These are phyloP conservation scores for Trichocladium uniseriatum DNA, from an alignment of 495 filamentous ascomycete species.

Conservation along the genomic window DNA sequence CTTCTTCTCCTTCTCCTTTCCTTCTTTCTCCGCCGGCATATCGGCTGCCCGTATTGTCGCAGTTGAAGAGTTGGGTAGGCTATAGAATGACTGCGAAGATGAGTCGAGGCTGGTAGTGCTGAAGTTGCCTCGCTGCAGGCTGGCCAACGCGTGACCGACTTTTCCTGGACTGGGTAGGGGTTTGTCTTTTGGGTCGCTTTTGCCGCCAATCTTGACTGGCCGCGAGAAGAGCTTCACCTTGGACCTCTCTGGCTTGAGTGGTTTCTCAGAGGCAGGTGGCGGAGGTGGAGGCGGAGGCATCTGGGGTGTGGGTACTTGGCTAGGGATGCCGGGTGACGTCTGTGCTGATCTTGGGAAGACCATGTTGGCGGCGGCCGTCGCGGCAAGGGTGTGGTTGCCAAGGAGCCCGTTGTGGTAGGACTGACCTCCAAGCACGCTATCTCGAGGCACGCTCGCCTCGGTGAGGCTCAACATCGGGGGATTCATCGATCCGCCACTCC, in stretches of 20 bases:
- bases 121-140: conserved; percentile 57
- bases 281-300: conserved; percentile 17
- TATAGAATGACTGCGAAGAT: conserved; percentile 66
- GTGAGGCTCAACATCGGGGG: conserved; percentile 49
- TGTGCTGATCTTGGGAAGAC: conserved; percentile 64
- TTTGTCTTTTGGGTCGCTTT: conserved; percentile 60
- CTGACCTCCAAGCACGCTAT: conserved; percentile 43
- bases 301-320: conserved; percentile 20
- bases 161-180: conserved; percentile 76
- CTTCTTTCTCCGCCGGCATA: conserved; percentile 16
- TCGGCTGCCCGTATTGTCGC: conserved; percentile 58
- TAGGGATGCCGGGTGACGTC: conserved; percentile 39
- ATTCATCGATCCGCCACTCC: conserved; percentile 40
- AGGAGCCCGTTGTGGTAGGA: conserved; percentile 57
- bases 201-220: conserved; percentile 71
- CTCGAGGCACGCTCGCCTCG: conserved; percentile 46
- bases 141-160: conserved; percentile 51
- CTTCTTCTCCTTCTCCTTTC: conserved; percentile 60
- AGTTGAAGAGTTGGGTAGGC: conserved; percentile 69
- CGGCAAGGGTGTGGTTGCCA: conserved; percentile 58
- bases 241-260: conserved; percentile 64
- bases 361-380: conserved; percentile 74
- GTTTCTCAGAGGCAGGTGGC: conserved; percentile 50
- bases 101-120: conserved; percentile 74
- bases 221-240: conserved; percentile 91